Evolutionary conservation across 306 rosid genomes (phyloP).

Genomic region (Acacia confusa): DNA sequence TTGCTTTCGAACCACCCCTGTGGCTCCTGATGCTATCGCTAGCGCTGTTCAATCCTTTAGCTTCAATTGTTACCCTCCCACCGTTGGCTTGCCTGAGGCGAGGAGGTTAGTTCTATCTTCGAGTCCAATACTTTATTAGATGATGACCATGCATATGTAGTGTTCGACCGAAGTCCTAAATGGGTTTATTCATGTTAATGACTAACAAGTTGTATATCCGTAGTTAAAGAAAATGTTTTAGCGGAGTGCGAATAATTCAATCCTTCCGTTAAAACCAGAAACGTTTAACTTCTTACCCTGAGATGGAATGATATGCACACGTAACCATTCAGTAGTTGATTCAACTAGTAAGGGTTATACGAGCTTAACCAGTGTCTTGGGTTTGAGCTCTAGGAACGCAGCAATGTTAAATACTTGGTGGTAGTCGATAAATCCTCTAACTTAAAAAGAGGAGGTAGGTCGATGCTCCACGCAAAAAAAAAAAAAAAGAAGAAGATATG

Average conservation of each 20-base stretch:
- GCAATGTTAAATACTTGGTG: no score
- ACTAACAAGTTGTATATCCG: not conserved
- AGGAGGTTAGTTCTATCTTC: constrained; percentile 41
- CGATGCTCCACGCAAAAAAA: no score
- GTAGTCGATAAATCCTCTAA: no score
- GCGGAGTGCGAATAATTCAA: not conserved
- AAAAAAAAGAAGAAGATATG: not conserved
- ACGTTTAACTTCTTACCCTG: not conserved
- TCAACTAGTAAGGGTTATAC: no score
- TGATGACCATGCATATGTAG: not conserved
- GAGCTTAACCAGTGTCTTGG: no score
- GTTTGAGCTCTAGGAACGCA: no score
- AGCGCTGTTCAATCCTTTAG: constrained; percentile 40
- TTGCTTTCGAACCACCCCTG: constrained; percentile 33
- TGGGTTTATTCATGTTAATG: not conserved
- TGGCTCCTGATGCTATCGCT: constrained; percentile 39
- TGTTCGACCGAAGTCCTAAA: not conserved
- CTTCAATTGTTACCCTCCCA: constrained; percentile 59
- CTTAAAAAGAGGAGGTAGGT: no score
- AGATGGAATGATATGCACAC: not conserved
- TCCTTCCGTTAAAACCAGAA: not conserved
- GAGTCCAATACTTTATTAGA: not conserved
- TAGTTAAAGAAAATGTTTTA: not conserved
- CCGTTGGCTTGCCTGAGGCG: constrained; percentile 44
- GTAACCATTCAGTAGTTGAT: not conserved